Evolutionary conservation across 192 early-diverging fungal species (phyloP), one percentile per base, ranked within the genome.

Genomic region (Mortierella claussenii): DNA sequence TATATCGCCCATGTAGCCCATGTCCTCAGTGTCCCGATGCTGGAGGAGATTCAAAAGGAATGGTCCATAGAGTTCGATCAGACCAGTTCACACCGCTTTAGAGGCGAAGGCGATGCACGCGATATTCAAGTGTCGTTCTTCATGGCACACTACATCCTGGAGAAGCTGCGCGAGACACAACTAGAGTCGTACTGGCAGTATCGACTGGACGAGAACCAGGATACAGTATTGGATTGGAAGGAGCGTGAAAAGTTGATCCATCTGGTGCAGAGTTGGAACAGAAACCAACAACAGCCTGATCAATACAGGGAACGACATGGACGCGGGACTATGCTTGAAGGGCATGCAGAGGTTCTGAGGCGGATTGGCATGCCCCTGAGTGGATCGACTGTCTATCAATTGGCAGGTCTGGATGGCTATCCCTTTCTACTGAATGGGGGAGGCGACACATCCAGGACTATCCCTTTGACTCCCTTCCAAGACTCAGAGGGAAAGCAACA

Each of bases 131-230:
- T 60, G 4, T 64, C 78, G 5, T 82, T 82, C 55, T 56, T 82
- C 17, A 76, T 78, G 52, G 66, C 69, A 1, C 76, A 82, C 60
- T 82, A 82, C 47, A 53, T 82, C 51, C 45, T 80, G 20, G 81
- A 82, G 28, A 79, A 57, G 63, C 61, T 75, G 13, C 55, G 78
- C 17, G 78, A 82, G 55, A 75, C 78, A 20, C 70, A 80, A 24
- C 34, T 82, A 17, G 70, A 75, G 40, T 73, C 78, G 13, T 82
- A 58, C 48, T 76, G 79, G 68, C 31, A 12, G 10, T 33, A 61
- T 43, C 57, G 64, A 2, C 45, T 80, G 52, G 81, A 82, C 34
- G 42, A 20, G n/a, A 79, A 82, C 40, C 56, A 69, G 20, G 65
- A 82, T 24, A 58, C 51, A n/a, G 12, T 33, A n/a, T 62, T 68